A percentile compares a stretch with the other conserved stretches of the same genome.
phyloP scores from a whole-genome alignment of 2,329 filamentous ascomycete species.

The Thielaviopsis musarum region DNA sequence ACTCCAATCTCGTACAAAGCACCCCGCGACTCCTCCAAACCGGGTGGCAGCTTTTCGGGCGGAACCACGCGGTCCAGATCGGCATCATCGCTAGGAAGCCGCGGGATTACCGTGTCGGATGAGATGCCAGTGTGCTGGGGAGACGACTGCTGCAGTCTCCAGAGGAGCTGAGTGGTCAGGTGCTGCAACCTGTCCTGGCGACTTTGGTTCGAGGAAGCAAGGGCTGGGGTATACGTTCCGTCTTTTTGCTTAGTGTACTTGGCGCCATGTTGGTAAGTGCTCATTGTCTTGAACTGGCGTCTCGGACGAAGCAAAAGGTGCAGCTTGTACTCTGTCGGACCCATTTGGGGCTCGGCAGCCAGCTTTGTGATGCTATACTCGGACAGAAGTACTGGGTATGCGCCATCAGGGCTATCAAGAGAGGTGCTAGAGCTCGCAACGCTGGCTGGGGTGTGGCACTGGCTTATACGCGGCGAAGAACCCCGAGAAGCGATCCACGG shows the following conservation, averaged over 20 bases:
- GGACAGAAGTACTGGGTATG: conserved; percentile 27
- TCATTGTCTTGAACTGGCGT: conserved; percentile 54
- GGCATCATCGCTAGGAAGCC: conserved; percentile 48
- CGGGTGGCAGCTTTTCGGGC: conserved; percentile 47
- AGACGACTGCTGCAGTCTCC: conserved; percentile 88
- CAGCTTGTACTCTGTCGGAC: conserved; percentile 91
- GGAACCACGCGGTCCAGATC: conserved; percentile 29
- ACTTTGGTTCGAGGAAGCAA: conserved; percentile 42
- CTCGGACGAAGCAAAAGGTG: conserved; percentile 72
- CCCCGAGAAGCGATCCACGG: conserved; percentile 60
- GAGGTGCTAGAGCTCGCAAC: conserved; percentile 14
- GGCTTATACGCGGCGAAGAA: conserved; percentile 12
- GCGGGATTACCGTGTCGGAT: conserved; percentile 56
- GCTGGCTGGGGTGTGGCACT: conserved; percentile 16
- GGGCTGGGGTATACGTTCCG: conserved; percentile 16
- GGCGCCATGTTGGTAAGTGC: conserved; percentile 29
- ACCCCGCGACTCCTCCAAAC: conserved; percentile 81
- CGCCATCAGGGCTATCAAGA: neutral
- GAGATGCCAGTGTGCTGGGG: conserved; percentile 73
- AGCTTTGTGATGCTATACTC: conserved; percentile 58
- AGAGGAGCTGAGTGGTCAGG: conserved; percentile 84
- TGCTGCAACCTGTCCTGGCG: conserved; percentile 77
- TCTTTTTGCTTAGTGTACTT: conserved; percentile 9
- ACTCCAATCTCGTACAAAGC: conserved; percentile 95
- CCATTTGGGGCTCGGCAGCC: conserved; percentile 81